Evolutionary conservation across 768 basidiomycete species (phyloP).

Genomic region (Boletales sp.): DNA sequence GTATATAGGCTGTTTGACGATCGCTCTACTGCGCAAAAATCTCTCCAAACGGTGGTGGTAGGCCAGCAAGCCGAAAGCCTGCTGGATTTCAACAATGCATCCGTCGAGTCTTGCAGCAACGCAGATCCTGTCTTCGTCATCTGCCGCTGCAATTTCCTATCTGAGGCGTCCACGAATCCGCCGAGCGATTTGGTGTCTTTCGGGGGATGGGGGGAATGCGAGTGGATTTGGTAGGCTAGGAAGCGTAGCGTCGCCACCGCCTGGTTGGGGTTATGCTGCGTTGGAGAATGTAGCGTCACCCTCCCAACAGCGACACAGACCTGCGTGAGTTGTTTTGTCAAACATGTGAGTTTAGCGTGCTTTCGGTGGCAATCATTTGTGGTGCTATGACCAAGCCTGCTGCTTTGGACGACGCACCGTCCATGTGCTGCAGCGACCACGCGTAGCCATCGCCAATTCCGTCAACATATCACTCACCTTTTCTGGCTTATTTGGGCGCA

Average conservation of each 20-base stretch:
- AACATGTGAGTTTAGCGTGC: background rate
- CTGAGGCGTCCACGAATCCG: constrained; percentile 82
- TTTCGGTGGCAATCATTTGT: too few species aligned
- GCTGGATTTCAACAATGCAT: constrained; percentile 58
- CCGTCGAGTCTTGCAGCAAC: constrained; percentile 79
- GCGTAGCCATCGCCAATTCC: too few species aligned
- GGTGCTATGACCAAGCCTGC: too few species aligned
- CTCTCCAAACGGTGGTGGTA: constrained; percentile 84
- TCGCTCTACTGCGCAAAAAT: constrained; percentile 72
- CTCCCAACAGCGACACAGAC: constrained; percentile 32
- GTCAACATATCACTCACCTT: too few species aligned
- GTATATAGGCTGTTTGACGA: constrained; percentile 57
- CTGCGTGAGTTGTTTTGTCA: constrained; percentile 52
- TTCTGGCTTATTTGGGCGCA: too few species aligned
- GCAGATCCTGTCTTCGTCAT: constrained; percentile 63
- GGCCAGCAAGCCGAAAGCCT: constrained; percentile 95
- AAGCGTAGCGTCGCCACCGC: constrained; percentile 6
- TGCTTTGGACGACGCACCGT: too few species aligned
- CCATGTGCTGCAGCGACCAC: too few species aligned
- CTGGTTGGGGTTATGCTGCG: background rate
- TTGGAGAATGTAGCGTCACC: constrained; percentile 22
- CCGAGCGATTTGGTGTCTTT: constrained; percentile 91
- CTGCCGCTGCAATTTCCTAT: constrained; percentile 74
- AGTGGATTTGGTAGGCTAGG: constrained; percentile 18
- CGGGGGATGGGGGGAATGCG: constrained; percentile 40